Conservation (phyloP, 169 alveolate species). For the Eimeria maxima region DNA sequence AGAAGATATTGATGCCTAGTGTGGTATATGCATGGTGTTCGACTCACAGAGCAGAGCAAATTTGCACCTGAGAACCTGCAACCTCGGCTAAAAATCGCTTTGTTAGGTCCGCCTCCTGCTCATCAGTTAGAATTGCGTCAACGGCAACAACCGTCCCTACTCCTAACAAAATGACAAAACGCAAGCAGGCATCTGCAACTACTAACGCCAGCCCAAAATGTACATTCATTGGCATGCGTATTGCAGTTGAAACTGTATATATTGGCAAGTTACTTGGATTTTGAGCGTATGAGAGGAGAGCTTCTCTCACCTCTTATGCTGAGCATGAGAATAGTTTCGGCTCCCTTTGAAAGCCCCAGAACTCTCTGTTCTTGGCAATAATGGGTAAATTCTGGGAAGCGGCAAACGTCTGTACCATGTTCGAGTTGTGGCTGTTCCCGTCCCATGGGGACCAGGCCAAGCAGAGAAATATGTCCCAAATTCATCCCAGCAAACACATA, state of each 20-base stretch:
- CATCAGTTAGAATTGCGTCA: conserved; percentile 44
- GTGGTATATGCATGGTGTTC: not conserved
- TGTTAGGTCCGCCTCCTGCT: conserved; percentile 53
- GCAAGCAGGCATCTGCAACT: not conserved
- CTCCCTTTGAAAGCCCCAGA: conserved; percentile 30
- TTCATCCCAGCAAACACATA: conserved; percentile 52
- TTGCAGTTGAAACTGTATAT: not conserved
- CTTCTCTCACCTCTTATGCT: conserved; percentile 52
- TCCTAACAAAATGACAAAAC: not conserved
- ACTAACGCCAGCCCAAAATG: not conserved
- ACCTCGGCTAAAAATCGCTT: conserved; percentile 32
- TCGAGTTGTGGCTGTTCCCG: not conserved
- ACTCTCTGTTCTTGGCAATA: conserved; percentile 27
- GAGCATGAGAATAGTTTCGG: conserved; percentile 53
- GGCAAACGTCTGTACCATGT: not conserved
- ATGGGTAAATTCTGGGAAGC: not conserved
- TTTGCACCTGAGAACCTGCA: conserved; percentile 56
- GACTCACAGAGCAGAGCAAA: conserved; percentile 47
- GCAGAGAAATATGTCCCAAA: conserved; percentile 49
- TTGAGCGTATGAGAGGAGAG: not conserved
- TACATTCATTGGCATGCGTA: not conserved
- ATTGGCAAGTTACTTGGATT: not conserved
- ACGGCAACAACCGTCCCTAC: conserved; percentile 70
- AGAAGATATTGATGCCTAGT: not conserved
- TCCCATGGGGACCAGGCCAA: conserved; percentile 65